These are phyloP conservation scores for Mycena citricolor DNA, from an alignment of 1,284 basidiomycete species.

Conservation along the genomic window DNA sequence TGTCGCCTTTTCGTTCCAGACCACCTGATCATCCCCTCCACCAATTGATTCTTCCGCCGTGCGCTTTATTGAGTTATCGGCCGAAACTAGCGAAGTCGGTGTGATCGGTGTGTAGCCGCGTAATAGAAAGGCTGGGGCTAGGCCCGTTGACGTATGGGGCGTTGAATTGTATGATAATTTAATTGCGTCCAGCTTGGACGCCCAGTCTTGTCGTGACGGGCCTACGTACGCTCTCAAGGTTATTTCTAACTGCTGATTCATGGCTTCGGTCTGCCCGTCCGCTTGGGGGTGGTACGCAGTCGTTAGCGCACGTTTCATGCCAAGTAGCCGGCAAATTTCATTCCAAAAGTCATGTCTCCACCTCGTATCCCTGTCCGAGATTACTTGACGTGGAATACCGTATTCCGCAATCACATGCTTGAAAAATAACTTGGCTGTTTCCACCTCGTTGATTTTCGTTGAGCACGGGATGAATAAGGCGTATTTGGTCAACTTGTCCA, in stretches of 20 bases:
- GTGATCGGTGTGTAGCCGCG: conserved; percentile 27
- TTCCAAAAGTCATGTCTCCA: conserved; percentile 26
- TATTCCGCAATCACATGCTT: conserved; percentile 24
- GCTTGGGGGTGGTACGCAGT: conserved; percentile 35
- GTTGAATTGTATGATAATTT: conserved; percentile 28
- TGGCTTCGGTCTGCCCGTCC: conserved; percentile 34
- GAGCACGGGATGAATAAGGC: conserved; percentile 35
- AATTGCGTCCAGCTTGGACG: conserved; percentile 7
- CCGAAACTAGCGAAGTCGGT: conserved; percentile 10
- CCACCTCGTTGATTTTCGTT: conserved; percentile 23
- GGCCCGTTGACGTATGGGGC: conserved; percentile 24
- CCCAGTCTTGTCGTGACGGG: conserved; percentile 23
- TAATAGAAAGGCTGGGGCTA: conserved; percentile 27
- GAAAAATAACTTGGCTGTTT: conserved; percentile 26
- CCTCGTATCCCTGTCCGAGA: conserved; percentile 28
- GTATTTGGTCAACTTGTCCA: conserved; percentile 41
- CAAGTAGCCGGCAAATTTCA: conserved; percentile 25
- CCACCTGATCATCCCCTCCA: background rate
- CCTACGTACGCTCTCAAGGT: conserved; percentile 28
- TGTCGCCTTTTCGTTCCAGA: background rate
- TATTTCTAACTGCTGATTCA: conserved; percentile 34
- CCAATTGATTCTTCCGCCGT: background rate
- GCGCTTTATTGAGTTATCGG: too few species aligned
- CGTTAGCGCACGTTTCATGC: conserved; percentile 25
- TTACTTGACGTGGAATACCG: conserved; percentile 27